Base-by-base conservation (phyloP, 768 basidiomycete species). In the Boletus pseudopeckii region DNA sequence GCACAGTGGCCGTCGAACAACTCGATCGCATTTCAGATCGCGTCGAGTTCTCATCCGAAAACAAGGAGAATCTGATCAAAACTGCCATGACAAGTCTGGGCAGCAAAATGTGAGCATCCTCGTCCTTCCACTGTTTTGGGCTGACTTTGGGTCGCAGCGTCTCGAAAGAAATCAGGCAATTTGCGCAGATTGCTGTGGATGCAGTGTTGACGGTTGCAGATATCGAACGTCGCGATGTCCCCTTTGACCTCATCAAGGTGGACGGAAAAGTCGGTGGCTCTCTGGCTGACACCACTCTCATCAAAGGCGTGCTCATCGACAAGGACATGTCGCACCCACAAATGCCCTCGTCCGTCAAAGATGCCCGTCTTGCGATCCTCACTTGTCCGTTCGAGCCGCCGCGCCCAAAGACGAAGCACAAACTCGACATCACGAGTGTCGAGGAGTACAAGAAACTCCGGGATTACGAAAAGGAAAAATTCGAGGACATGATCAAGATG, bases 311-410 rank as follows among this genome's bases (percentile, higher is more conserved):
- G 40, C 90, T 99, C 63, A 83, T 99, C 69, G 97, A 99, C 85
- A 99, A 99, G 75, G 96, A 99, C 75, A 96, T 99, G 90, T 98
- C 94, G 13, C 97, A 99, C 67, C 90, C 96, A 5, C 93, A 97
- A 72, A 99, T 99, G 97, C 96, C 96, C 9, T 85, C 82, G 54
- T 78, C 76, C 34, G 86, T 99, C 62, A 81, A 79, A 60, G 90
- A 98, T 70, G 97, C 97, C 50, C 86, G 85, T 55, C 78, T 99
- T 50, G 97, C 96, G 14, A 98, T 99, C 72, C 82, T 99, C 42
- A 99, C 97, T 41, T 99, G 97, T 73, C 94, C 97, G 20, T 99
- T 99, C 69, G 97, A 99, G 70, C 97, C 97, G 17, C 97, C 97
- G 3, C 87, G 97, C 22, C 97, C 97, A 37, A 99, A 98, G 79